Evolutionary conservation across 495 filamentous ascomycete species (phyloP), one percentile per base, ranked within the genome.

Genomic region (Lasiosphaeria ovina): DNA sequence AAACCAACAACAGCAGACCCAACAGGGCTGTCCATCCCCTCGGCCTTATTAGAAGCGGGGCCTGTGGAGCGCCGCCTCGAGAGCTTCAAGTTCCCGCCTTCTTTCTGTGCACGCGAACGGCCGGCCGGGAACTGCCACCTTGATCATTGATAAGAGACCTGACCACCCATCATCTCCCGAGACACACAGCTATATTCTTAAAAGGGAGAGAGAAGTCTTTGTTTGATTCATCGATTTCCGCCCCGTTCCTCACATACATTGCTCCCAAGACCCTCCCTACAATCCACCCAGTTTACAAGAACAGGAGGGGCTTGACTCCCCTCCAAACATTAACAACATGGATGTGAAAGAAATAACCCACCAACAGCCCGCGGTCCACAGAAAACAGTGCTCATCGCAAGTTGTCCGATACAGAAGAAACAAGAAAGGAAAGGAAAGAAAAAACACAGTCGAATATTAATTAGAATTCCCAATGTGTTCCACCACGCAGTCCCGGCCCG

Each of bases 401-500:
- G 49, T 35, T 32, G 42, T 49, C 31, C 35, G 14, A 50, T 33
- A 49, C n/a, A 58, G 24, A 57, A 52, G 24, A 24, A 24, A 58
- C 35, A 6, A 52, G 32, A 56, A 56, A 49, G 53, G 12, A 55
- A 44, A 57, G 49, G 1, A 54, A 35, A 57, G 52, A 55, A 42
- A 53, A 4, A 45, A 17, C 58, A 54, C 5, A 47, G 54, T 38
- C 14, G 34, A 56, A 55, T 61, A 51, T 51, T 50, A 16, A 45
- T 57, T 52, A 9, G 38, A 44, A 14, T 24, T 24, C 24, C 24
- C 24, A 32, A 55, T 56, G 42, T 59, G 56, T 44, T 32, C 51
- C 55, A 38, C 51, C 12, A 33, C 16, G 16, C 45, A 63, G 38
- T 62, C 55, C 54, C 48, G 40, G 55, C 50, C 54, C 17, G 55